Evolutionary conservation across 352 stramenopile species (phyloP), one percentile per base, ranked within the genome.

Genomic region (Elongisporangium anandrum): DNA sequence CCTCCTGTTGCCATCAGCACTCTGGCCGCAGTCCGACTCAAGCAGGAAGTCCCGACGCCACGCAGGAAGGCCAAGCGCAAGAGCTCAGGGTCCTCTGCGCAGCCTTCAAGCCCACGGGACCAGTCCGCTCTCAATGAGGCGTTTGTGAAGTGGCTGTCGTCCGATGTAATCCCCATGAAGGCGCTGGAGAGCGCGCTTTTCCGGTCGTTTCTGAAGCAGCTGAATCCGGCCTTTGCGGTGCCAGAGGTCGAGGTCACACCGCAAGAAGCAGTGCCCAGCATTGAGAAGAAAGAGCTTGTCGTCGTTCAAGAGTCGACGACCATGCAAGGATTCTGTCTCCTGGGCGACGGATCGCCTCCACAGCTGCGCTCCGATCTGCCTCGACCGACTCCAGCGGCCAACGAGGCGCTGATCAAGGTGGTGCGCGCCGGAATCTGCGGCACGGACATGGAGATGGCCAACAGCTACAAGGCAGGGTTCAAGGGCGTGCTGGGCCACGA

Each of bases 401-500:
- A 70, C 19, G 82, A 90, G 57, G 81, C 77, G 10, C 68, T 90
- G 21, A 70, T 92, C 45, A 70, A 77, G 23, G 75, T 92, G 34
- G 60, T 85, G 9, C 77, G 77, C 29, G 79, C 81, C 39, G 83
- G 83, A 13, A 84, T 92, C 58, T 92, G 83, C 49, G 81, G 79
- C 38, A 92, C 81, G 8, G 83, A 91, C 54, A 64, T 92, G 13
- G 77, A 81, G 49, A 90, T 92, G 79, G 62, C 89, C n/a, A 67
- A 77, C 26, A 73, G 79, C 41, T 92, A 92, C 74, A 92, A 92
- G 47, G 66, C 72, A 16, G 73, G 77, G 8, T 92, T 92, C 57
- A 66, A 75, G 15, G 78, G 81, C 24, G 73, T 79, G 2, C 63
- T 96, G 20, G 90, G 90, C 41, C 90, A 97, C 63, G 90, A 97